Evolutionary conservation across 2,329 filamentous ascomycete species (phyloP).

Genomic region (Colletotrichum spaethianum): DNA sequence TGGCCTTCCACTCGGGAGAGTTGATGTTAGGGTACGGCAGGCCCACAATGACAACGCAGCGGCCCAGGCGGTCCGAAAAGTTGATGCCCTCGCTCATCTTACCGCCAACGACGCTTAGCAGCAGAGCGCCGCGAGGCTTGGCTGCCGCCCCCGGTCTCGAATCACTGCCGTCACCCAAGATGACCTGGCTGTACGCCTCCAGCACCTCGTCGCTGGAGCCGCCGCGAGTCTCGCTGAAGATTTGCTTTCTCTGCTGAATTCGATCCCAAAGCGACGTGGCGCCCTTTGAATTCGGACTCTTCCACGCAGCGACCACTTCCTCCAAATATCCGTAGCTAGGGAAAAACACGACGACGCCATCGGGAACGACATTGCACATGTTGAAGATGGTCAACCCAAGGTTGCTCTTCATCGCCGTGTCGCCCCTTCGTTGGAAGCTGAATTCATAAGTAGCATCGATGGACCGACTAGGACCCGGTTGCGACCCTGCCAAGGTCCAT

Average conservation of each 20-base stretch:
- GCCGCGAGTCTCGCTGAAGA: constrained; percentile 72
- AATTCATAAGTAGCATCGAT: constrained; percentile 80
- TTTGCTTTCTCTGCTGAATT: constrained; percentile 70
- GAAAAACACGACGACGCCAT: constrained; percentile 95
- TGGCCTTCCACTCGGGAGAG: constrained; percentile 93
- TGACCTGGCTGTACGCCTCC: constrained; percentile 78
- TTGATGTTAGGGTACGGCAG: constrained; percentile 93
- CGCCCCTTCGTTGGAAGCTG: constrained; percentile 83
- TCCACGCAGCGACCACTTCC: constrained; percentile 77
- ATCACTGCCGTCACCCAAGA: constrained; percentile 61
- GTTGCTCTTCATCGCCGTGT: constrained; percentile 78
- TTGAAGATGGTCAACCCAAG: constrained; percentile 82
- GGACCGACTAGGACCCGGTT: constrained; percentile 46
- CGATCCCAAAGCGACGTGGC: constrained; percentile 69
- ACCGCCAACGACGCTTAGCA: constrained; percentile 93
- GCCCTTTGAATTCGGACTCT: constrained; percentile 50
- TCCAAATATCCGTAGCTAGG: constrained; percentile 94
- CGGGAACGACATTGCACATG: constrained; percentile 81
- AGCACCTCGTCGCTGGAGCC: constrained; percentile 79
- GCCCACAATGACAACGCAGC: constrained; percentile 92
- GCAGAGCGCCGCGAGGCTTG: constrained; percentile 74
- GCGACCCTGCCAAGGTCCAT: constrained; percentile 72
- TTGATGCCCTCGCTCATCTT: constrained; percentile 99
- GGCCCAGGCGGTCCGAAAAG: constrained; percentile 91
- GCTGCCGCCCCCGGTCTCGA: not conserved